Evolutionary conservation across 2,329 filamentous ascomycete genomes (phyloP).

Genomic region (Aspergillus uvarum): DNA sequence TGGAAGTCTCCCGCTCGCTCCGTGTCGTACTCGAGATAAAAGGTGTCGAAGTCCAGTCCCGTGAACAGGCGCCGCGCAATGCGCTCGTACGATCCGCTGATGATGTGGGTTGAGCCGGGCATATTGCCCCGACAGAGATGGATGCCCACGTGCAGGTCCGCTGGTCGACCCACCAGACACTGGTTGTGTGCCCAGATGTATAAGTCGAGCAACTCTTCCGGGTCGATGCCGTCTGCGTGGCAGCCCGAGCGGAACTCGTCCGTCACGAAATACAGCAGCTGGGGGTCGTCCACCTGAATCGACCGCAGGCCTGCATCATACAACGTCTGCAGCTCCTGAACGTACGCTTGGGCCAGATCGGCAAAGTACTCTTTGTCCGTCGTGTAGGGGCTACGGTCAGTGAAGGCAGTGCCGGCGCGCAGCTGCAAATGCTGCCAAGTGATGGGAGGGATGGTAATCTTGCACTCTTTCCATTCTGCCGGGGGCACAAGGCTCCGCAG

Average conservation of each 20-base stretch:
- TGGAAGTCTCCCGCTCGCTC: constrained; percentile 61
- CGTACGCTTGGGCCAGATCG: constrained; percentile 61
- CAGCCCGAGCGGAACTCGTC: constrained; percentile 32
- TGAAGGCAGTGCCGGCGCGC: constrained; percentile 50
- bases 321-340: constrained; percentile 55
- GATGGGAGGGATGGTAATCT: constrained; percentile 61
- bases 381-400: constrained; percentile 49
- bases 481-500: constrained; percentile 53
- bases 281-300: constrained; percentile 61
- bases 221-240: constrained; percentile 43
- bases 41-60: constrained; percentile 59
- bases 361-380: constrained; percentile 59
- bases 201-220: constrained; percentile 66
- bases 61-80: constrained; percentile 63
- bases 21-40: constrained; percentile 65
- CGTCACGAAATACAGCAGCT: constrained; percentile 59
- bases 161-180: constrained; percentile 58
- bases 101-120: constrained; percentile 55
- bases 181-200: constrained; percentile 74
- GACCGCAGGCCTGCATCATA: constrained; percentile 60
- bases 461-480: constrained; percentile 57
- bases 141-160: constrained; percentile 70
- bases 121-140: constrained; percentile 67
- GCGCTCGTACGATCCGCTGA: constrained; percentile 59
- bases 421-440: constrained; percentile 64